phyloP scores from a whole-genome alignment of 2,329 filamentous ascomycete genomes.

The Leptographium flavum region DNA sequence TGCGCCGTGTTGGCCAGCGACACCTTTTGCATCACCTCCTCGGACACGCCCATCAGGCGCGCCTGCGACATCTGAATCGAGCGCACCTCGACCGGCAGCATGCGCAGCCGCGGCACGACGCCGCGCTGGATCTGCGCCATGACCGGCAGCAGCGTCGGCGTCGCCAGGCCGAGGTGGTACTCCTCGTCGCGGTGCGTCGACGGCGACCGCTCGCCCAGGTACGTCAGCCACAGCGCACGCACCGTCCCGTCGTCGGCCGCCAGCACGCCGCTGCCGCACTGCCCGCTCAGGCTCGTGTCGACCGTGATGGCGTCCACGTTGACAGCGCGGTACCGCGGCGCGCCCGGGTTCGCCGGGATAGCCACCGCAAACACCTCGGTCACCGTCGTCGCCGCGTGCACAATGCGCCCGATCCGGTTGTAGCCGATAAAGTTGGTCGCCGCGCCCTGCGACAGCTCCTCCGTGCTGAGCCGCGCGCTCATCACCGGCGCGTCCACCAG shows the following conservation, averaged over 20 bases:
- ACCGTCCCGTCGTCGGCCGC: slow-evolving; percentile 83
- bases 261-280: slow-evolving; percentile 88
- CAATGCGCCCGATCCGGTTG: slow-evolving; percentile 87
- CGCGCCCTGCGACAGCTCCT: slow-evolving; percentile 80
- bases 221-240: slow-evolving; percentile 91
- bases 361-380: slow-evolving; percentile 96
- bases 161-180: slow-evolving; percentile 86
- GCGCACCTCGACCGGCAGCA: slow-evolving; percentile 87
- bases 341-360: slow-evolving; percentile 84
- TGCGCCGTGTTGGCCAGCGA: slow-evolving; percentile 77
- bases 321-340: slow-evolving; percentile 84
- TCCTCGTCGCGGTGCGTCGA: slow-evolving; percentile 80
- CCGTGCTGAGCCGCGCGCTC: slow-evolving; percentile 68
- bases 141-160: slow-evolving; percentile 79
- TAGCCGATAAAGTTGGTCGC: slow-evolving; percentile 97
- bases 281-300: slow-evolving; percentile 78
- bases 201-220: slow-evolving; percentile 75
- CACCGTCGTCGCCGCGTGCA: slow-evolving; percentile 85
- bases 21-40: slow-evolving; percentile 89
- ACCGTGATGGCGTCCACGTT: slow-evolving; percentile 96
- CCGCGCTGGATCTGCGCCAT: slow-evolving; percentile 73
- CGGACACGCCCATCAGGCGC: slow-evolving; percentile 89
- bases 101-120: slow-evolving; percentile 65
- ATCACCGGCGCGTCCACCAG: slow-evolving; percentile 90
- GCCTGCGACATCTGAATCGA: slow-evolving; percentile 95